Conservation (phyloP, 495 filamentous ascomycete species). For the Annulohypoxylon stygium region DNA sequence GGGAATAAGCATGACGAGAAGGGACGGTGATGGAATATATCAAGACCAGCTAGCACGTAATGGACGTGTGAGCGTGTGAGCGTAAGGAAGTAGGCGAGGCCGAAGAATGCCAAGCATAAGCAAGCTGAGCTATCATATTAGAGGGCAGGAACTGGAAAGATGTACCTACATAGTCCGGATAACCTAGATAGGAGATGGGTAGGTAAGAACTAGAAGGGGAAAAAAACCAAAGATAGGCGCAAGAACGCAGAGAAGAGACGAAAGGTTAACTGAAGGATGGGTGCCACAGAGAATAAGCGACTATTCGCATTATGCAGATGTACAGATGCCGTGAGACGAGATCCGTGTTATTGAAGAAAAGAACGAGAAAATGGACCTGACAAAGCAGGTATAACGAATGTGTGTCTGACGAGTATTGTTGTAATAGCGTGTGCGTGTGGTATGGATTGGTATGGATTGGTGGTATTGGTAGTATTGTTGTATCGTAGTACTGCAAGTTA, state of each 20-base stretch:
- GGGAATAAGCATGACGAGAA: constrained; percentile 14
- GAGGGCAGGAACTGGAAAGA: constrained; percentile 24
- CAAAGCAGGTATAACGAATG: constrained; percentile 38
- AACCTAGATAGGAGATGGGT: constrained; percentile 36
- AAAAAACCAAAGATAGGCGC: constrained; percentile 38
- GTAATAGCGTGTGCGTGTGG: not conserved
- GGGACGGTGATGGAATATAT: constrained; percentile 31
- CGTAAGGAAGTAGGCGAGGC: constrained; percentile 30
- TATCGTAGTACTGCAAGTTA: constrained; percentile 9
- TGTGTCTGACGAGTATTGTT: constrained; percentile 28
- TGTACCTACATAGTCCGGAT: constrained; percentile 22
- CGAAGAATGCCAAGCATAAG: constrained; percentile 35
- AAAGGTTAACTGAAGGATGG: constrained; percentile 51
- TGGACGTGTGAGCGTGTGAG: not conserved
- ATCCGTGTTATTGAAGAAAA: constrained; percentile 38
- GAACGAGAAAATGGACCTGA: constrained; percentile 33
- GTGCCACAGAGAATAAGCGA: constrained; percentile 53
- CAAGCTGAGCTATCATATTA: constrained; percentile 30
- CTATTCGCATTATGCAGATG: constrained; percentile 54
- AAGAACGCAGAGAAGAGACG: constrained; percentile 31
- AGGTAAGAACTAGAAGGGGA: not conserved
- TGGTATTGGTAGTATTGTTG: constrained; percentile 1
- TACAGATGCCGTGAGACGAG: constrained; percentile 53
- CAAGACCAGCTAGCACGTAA: constrained; percentile 19
- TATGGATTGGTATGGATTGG: not conserved